A percentile compares a stretch with the other conserved stretches of the same genome.
These are phyloP conservation scores for Kluyveromyces sp. DNA, from an alignment of 1,139 yeast genomes.

Conservation along the genomic window DNA sequence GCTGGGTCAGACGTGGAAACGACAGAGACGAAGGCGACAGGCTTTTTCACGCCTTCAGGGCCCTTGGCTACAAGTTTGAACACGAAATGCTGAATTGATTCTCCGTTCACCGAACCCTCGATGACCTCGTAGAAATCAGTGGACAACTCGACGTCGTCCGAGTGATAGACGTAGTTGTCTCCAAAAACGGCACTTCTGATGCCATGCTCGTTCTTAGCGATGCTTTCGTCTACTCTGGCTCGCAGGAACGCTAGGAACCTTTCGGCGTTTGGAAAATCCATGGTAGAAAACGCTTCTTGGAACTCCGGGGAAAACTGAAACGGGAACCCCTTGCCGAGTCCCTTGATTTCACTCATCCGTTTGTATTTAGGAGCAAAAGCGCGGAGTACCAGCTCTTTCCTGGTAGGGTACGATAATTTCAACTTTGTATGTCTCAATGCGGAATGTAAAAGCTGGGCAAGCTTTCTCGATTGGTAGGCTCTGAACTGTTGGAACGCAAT, in stretches of 20 bases:
- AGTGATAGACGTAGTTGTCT: neutral
- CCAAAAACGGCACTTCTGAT: conserved; percentile 12
- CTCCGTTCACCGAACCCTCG: neutral
- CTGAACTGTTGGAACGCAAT: conserved; percentile 19
- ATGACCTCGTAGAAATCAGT: neutral
- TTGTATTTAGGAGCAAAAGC: neutral
- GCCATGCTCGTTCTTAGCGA: conserved; percentile 15
- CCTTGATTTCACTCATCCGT: neutral
- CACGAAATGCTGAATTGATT: neutral
- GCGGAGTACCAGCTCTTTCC: conserved; percentile 10
- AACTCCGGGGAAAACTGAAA: neutral
- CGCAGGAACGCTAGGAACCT: conserved; percentile 11
- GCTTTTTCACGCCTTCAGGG: neutral
- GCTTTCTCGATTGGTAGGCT: conserved; percentile 15
- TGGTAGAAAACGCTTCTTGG: neutral
- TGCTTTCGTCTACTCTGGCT: conserved; percentile 16
- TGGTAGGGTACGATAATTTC: conserved; percentile 14
- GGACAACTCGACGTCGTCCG: neutral
- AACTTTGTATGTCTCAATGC: conserved; percentile 14
- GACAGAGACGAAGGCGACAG: neutral
- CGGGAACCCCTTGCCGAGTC: neutral
- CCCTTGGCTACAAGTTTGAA: neutral
- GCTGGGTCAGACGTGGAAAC: neutral
- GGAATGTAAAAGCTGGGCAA: conserved; percentile 13
- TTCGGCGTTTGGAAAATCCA: conserved; percentile 8